phyloP scores from a whole-genome alignment of 192 early-diverging fungal genomes.

The Podochytrium sp. region DNA sequence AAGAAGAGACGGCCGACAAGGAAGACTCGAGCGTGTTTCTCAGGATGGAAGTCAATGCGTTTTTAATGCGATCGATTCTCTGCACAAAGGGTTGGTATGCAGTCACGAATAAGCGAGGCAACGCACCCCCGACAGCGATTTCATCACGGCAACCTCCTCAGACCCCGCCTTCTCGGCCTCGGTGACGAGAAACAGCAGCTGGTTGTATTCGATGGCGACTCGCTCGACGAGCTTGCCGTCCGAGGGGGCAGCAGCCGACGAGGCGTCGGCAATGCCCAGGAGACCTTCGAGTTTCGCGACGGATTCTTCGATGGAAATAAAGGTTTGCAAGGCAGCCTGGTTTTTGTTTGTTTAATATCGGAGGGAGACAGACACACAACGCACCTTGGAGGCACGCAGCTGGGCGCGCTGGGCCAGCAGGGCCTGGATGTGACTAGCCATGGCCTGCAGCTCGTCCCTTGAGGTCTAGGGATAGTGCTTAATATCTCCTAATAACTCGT shows the following conservation, averaged over 20 bases:
- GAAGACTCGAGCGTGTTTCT: constrained; percentile 52
- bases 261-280: constrained; percentile 55
- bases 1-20: constrained; percentile 44
- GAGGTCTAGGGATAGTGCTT: constrained; percentile 51
- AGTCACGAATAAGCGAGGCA: constrained; percentile 1
- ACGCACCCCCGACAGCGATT: constrained; percentile 76
- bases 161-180: constrained; percentile 39
- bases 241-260: constrained; percentile 26
- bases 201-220: constrained; percentile 84
- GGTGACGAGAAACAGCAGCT: constrained; percentile 76
- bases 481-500: too few relatives aligned
- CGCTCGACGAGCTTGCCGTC: constrained; percentile 78
- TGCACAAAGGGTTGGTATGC: constrained; percentile 1
- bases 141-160: constrained; percentile 66
- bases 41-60: constrained; percentile 65
- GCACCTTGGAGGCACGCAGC: constrained; percentile 74
- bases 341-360: neutral
- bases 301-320: constrained; percentile 77
- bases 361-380: neutral
- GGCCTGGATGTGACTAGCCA: constrained; percentile 59
- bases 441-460: constrained; percentile 47
- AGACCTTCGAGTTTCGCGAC: constrained; percentile 76
- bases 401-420: constrained; percentile 64
- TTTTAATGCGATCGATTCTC: constrained; percentile 76
- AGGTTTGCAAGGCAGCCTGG: constrained; percentile 66